These are phyloP conservation scores for Achaetomium macrosporum DNA, from an alignment of 2,329 filamentous ascomycete species.

Conservation along the genomic window DNA sequence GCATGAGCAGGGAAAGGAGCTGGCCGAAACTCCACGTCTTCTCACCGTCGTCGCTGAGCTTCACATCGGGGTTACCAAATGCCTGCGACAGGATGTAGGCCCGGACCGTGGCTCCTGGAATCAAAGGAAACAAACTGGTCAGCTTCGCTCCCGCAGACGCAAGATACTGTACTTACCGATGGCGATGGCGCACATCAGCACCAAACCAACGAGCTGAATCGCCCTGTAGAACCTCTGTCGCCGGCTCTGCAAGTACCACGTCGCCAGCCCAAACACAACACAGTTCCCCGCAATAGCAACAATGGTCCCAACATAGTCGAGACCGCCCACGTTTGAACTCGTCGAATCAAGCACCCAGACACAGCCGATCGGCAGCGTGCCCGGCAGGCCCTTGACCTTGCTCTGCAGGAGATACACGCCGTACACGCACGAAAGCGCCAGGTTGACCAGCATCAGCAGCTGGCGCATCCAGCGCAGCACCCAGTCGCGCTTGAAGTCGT, in stretches of 20 bases:
- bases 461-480: conserved; percentile 61
- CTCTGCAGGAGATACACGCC: conserved; percentile 52
- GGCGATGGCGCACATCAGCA: conserved; percentile 52
- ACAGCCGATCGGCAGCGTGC: conserved; percentile 53
- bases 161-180: conserved; percentile 35
- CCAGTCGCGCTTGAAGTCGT: conserved; percentile 62
- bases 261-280: conserved; percentile 52
- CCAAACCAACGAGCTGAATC: conserved; percentile 48
- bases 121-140: neutral
- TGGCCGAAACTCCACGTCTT: conserved; percentile 59
- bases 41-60: conserved; percentile 47
- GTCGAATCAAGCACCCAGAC: conserved; percentile 45
- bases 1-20: conserved; percentile 52
- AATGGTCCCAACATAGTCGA: conserved; percentile 55
- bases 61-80: conserved; percentile 48
- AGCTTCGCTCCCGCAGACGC: neutral
- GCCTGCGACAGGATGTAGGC: conserved; percentile 55
- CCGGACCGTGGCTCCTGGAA: conserved; percentile 43
- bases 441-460: conserved; percentile 59
- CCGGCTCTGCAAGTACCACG: conserved; percentile 59
- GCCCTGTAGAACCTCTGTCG: conserved; percentile 48
- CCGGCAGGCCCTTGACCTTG: conserved; percentile 45
- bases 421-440: conserved; percentile 51
- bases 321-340: conserved; percentile 28
- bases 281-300: conserved; percentile 54